Evolutionary conservation across 257 asterid genomes (phyloP).

Genomic region (Plantago elongata): DNA sequence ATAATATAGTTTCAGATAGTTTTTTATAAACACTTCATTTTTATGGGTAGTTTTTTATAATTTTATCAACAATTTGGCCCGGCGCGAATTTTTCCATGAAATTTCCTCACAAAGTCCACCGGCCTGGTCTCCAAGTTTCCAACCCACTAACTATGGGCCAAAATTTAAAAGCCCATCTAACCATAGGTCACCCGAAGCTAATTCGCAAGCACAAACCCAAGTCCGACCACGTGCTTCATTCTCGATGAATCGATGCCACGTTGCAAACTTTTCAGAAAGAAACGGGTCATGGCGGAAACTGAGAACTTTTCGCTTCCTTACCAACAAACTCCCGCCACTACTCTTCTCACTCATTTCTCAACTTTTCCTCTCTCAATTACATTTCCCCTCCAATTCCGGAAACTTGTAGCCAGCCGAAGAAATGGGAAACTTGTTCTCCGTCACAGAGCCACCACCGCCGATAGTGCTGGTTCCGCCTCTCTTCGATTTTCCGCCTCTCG

Average conservation of each 20-base stretch:
- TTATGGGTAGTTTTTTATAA: too few species aligned
- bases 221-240: too few species aligned
- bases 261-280: conserved; percentile 19
- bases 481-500: conserved; percentile 91
- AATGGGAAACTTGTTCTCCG: conserved; percentile 59
- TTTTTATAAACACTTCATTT: too few species aligned
- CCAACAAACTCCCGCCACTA: conserved; percentile 24
- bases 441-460: conserved; percentile 54
- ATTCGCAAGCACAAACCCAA: too few species aligned
- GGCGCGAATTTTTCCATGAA: too few species aligned
- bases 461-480: conserved; percentile 96
- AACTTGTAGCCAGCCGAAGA: conserved; percentile 2
- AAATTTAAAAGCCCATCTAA: not conserved
- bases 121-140: too few species aligned
- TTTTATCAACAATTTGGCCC: too few species aligned
- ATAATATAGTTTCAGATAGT: too few species aligned
- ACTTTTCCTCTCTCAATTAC: not conserved
- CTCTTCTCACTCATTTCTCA: conserved; percentile 11
- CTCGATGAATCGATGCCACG: conserved; percentile 23
- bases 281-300: conserved; percentile 33
- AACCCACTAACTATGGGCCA: too few species aligned
- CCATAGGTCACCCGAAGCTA: not conserved
- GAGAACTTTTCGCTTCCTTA: conserved; percentile 32
- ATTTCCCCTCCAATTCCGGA: conserved; percentile 8
- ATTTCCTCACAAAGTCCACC: too few species aligned